Conservation (phyloP, 805 yeast species). For the Yamadazyma sp. region DNA sequence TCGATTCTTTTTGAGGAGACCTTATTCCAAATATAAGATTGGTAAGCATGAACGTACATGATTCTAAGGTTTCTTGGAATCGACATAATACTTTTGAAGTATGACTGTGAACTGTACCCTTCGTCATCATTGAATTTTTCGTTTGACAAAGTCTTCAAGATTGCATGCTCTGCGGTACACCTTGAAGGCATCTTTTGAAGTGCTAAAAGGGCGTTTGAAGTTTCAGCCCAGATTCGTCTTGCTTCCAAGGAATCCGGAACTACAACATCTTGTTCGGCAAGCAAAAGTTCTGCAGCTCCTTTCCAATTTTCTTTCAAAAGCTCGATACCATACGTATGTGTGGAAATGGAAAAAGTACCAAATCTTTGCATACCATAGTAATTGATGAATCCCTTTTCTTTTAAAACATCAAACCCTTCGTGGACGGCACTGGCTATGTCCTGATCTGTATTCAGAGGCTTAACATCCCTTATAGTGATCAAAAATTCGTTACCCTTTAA, state of each 20-base stretch:
- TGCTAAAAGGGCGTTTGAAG: constrained; percentile 64
- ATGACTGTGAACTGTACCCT: constrained; percentile 53
- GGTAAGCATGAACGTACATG: constrained; percentile 98
- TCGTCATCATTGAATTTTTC: constrained; percentile 46
- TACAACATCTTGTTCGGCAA: constrained; percentile 83
- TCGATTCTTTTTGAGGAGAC: constrained; percentile 77
- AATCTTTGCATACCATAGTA: constrained; percentile 98
- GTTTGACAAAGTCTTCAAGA: constrained; percentile 59
- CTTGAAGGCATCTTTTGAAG: constrained; percentile 79
- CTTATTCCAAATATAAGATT: constrained; percentile 90
- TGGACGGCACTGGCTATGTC: constrained; percentile 45
- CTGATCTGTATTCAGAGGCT: constrained; percentile 31
- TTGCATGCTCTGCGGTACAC: constrained; percentile 79
- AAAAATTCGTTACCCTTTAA: constrained; percentile 85
- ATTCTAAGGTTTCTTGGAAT: constrained; percentile 89
- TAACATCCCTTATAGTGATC: constrained; percentile 78
- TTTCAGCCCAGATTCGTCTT: constrained; percentile 76
- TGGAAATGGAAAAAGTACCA: constrained; percentile 92
- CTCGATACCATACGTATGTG: constrained; percentile 79
- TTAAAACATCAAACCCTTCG: constrained; percentile 56
- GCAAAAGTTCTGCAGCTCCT: constrained; percentile 71
- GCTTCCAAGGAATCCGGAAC: constrained; percentile 82
- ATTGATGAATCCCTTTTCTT: constrained; percentile 78
- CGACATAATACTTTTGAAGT: constrained; percentile 77
- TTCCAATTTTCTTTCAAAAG: constrained; percentile 76